Evolutionary conservation across 192 early-diverging fungal species (phyloP).

Genomic region (Coemansia sp.): DNA sequence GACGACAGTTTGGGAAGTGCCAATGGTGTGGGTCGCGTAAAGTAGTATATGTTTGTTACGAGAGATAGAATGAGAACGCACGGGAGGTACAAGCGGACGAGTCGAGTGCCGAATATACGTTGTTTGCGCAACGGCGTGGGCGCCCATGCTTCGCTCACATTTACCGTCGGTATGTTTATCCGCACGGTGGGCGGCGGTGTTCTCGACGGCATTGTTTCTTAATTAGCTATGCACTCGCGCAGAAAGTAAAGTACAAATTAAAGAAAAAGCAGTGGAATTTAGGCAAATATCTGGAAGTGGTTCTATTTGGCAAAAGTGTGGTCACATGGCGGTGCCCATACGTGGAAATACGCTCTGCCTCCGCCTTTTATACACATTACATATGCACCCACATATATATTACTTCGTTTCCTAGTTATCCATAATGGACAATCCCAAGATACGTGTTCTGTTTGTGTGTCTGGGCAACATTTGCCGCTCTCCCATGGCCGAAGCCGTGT

Average conservation of each 20-base stretch:
- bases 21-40: conserved; percentile 46
- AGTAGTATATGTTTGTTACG: conserved; percentile 52
- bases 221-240: not conserved
- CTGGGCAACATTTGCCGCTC: conserved; percentile 87
- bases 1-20: conserved; percentile 34
- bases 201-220: conserved; percentile 33
- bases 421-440: conserved; percentile 9
- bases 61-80: conserved; percentile 40
- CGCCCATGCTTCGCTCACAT: conserved; percentile 46
- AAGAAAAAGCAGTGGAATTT: not conserved
- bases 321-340: conserved; percentile 2
- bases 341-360: not conserved
- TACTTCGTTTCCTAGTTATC: not conserved
- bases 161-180: conserved; percentile 55
- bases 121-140: conserved; percentile 51
- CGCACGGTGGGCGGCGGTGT: conserved; percentile 48
- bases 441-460: conserved; percentile 59
- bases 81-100: conserved; percentile 38
- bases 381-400: not conserved
- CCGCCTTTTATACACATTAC: not conserved
- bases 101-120: conserved; percentile 25
- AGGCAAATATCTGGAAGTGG: too few relatives aligned
- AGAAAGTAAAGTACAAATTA: not conserved
- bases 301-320: too few relatives aligned
- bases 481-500: conserved; percentile 96